phyloP scores from a whole-genome alignment of 345 rosid genomes.

The Aquilaria yunnanensis region DNA sequence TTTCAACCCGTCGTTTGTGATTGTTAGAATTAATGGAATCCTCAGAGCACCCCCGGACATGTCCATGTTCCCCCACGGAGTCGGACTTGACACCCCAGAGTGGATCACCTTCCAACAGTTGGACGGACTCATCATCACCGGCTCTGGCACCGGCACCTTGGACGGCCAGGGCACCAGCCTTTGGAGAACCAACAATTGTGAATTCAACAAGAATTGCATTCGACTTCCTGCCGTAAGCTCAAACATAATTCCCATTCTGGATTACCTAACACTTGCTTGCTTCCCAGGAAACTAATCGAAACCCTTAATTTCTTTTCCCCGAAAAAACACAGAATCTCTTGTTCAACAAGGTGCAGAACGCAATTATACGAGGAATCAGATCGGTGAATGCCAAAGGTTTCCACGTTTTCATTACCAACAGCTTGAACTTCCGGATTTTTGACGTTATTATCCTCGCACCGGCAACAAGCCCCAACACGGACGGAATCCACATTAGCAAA shows the following conservation, averaged over 20 bases:
- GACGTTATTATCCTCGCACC: conserved; percentile 37
- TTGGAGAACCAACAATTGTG: conserved; percentile 32
- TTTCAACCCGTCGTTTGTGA: conserved; percentile 7
- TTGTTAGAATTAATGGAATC: conserved; percentile 5
- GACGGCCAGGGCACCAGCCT: conserved; percentile 47
- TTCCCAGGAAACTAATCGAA: no score
- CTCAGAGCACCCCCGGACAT: conserved; percentile 6
- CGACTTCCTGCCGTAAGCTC: conserved; percentile 27
- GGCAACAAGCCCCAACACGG: conserved; percentile 50
- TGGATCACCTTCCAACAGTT: conserved; percentile 19
- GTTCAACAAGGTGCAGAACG: conserved; percentile 28
- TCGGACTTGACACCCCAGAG: conserved; percentile 6
- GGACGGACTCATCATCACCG: conserved; percentile 34
- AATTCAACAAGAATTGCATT: conserved; percentile 5
- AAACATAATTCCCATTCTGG: not conserved
- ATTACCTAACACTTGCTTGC: not conserved
- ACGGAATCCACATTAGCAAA: conserved; percentile 60
- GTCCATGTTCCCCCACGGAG: conserved; percentile 2
- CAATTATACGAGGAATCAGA: conserved; percentile 26
- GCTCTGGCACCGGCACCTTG: conserved; percentile 32
- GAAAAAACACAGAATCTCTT: conserved; percentile 27
- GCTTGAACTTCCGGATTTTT: conserved; percentile 25
- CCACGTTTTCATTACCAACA: conserved; percentile 33
- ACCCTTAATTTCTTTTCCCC: no score
- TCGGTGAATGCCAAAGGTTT: conserved; percentile 67